Base-by-base conservation (phyloP, 441 rosid genomes). In the Aleurites moluccanus region DNA sequence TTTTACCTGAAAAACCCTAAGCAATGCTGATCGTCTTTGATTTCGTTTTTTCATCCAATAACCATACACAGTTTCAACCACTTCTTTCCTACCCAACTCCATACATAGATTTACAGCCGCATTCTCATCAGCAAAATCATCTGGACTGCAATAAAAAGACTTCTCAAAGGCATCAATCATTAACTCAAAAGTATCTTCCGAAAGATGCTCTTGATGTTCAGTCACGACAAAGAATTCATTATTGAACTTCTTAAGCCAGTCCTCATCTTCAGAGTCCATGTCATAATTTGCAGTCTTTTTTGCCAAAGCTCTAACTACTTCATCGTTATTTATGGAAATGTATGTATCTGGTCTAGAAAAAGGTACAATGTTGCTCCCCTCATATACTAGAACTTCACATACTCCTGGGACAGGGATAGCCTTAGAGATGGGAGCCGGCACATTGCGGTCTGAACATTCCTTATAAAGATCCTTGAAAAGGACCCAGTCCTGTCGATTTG, bases 261-360 rank as follows among this genome's bases (percentile, higher is more conserved):
- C 90, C 79, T 91, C 97, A 82, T 96, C 99, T 79, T 96, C 99
- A 33, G 88, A 89, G 79, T 96, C 98, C 91, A 94, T 84, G 83
- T 96, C 99, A 82, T 94, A 94, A 72, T 75, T 85, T 21, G 97
- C 92, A 13, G 79, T 73, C 77, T 74, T 88, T 78, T 81, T 90
- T 20, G 88, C 85, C 86, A 96, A 65, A 72, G 92, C 95, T 85
- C 99, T 94, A 30, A 90, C 86, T 28, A 91, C 86, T 86, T 96
- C 98, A 81, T 92, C 91, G 23, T 73, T 85, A 64, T 72, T 77
- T 25, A 85, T 73, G 59, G 87, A 85, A 52, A 96, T 89, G 80
- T 94, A 96, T 1, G 61, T 45, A 76, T 82, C 80, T 4, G 97
- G 93, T 74, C 89, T 87, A 18, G 59, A 52, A 78, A 88, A 96